Evolutionary conservation across 495 filamentous ascomycete genomes (phyloP).

Genomic region (Aspergillus saccharolyticus): DNA sequence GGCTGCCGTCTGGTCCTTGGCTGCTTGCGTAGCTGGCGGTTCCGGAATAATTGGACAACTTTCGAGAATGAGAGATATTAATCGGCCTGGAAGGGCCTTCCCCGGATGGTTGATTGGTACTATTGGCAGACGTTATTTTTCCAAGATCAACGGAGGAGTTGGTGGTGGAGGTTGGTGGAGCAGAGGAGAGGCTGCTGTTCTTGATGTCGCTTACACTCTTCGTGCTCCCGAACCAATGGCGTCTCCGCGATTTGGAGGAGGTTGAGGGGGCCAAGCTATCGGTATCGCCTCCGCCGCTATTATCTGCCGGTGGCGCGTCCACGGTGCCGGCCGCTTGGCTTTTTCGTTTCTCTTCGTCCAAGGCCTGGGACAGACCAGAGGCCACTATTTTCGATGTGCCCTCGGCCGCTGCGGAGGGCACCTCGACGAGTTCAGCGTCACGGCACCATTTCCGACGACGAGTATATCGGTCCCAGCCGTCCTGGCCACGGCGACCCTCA

Average conservation of each 20-base stretch:
- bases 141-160: slow-evolving; percentile 22
- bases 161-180: slow-evolving; percentile 20
- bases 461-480: slow-evolving; percentile 95
- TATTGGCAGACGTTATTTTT: slow-evolving; percentile 22
- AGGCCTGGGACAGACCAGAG: slow-evolving; percentile 30
- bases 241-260: slow-evolving; percentile 30
- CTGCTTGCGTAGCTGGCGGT: slow-evolving; percentile 24
- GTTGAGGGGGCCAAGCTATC: slow-evolving; percentile 30
- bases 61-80: slow-evolving; percentile 30
- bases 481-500: slow-evolving; percentile 79
- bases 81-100: slow-evolving; percentile 29
- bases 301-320: slow-evolving; percentile 20
- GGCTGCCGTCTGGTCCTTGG: slow-evolving; percentile 30
- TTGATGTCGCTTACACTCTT: slow-evolving; percentile 32
- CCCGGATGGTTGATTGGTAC: slow-evolving; percentile 14
- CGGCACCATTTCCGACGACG: slow-evolving; percentile 92
- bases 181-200: slow-evolving; percentile 22
- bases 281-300: slow-evolving; percentile 17
- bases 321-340: slow-evolving; percentile 14
- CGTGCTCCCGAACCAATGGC: slow-evolving; percentile 41
- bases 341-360: slow-evolving; percentile 24
- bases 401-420: slow-evolving; percentile 37
- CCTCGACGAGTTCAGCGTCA: slow-evolving; percentile 90
- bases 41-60: slow-evolving; percentile 20
- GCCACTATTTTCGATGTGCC: slow-evolving; percentile 20